Conservation (phyloP, 202 grass and related monocot species). For the Schoenoplectus triqueter region DNA sequence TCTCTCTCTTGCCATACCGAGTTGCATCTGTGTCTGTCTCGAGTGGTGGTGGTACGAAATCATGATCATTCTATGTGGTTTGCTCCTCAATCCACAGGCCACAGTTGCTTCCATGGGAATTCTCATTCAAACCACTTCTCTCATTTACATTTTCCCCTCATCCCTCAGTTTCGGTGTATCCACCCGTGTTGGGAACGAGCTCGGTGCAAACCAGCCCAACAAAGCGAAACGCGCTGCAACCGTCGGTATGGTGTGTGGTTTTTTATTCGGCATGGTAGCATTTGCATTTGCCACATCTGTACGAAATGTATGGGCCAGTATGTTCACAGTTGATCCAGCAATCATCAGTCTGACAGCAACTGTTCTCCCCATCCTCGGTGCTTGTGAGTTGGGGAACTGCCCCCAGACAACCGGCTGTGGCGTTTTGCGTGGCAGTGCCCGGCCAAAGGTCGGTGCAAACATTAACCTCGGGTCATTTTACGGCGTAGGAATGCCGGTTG, state of each 20-base stretch:
- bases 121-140: constrained; percentile 89
- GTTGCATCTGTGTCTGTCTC: constrained; percentile 63
- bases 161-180: constrained; percentile 90
- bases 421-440: constrained; percentile 79
- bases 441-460: constrained; percentile 72
- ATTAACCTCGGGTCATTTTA: constrained; percentile 95
- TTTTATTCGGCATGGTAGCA: constrained; percentile 66
- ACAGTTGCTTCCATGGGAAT: constrained; percentile 94
- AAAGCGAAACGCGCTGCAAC: constrained; percentile 62
- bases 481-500: constrained; percentile 74
- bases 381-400: constrained; percentile 92
- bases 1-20: constrained; percentile 59
- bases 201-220: constrained; percentile 63
- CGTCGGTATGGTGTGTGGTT: constrained; percentile 63
- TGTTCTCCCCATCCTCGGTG: constrained; percentile 74
- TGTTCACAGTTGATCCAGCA: constrained; percentile 79
- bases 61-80: constrained; percentile 54
- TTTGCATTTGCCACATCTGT: constrained; percentile 69
- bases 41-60: constrained; percentile 66
- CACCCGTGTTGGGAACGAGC: constrained; percentile 88
- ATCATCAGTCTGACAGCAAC: constrained; percentile 73
- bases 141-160: constrained; percentile 96
- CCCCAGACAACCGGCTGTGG: constrained; percentile 92
- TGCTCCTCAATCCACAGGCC: constrained; percentile 74
- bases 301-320: constrained; percentile 64